A percentile compares a stretch with the other conserved stretches of the same genome.
phyloP scores from a whole-genome alignment of 768 basidiomycete species.

The Amyloporia xantha region DNA sequence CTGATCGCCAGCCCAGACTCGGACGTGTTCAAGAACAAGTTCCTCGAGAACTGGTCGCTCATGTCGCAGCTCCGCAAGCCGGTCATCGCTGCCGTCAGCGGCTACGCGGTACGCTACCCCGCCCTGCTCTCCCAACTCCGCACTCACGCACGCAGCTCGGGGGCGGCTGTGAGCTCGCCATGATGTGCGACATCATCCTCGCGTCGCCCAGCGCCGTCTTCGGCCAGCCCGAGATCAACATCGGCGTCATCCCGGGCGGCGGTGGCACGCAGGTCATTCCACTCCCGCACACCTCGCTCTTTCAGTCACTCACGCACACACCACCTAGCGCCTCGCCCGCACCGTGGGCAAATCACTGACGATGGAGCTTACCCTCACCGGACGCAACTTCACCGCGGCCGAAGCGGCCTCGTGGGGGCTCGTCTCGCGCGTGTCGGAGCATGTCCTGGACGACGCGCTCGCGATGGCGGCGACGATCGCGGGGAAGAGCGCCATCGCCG shows the following conservation, averaged over 20 bases:
- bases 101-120: constrained; percentile 67
- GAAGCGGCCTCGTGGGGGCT: constrained; percentile 89
- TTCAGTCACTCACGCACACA: no score
- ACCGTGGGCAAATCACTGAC: constrained; percentile 87
- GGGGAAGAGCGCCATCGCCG: constrained; percentile 77
- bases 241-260: constrained; percentile 91
- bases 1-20: constrained; percentile 48
- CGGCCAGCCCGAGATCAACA: constrained; percentile 96
- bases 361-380: constrained; percentile 93
- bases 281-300: background rate
- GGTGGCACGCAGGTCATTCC: constrained; percentile 62
- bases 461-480: constrained; percentile 74
- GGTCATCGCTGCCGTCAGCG: constrained; percentile 93
- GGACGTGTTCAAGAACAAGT: constrained; percentile 83
- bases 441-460: constrained; percentile 84
- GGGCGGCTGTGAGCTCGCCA: constrained; percentile 93
- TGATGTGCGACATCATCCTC: constrained; percentile 95
- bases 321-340: constrained; percentile 63
- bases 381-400: constrained; percentile 69
- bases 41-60: constrained; percentile 78
- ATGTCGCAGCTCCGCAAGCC: constrained; percentile 79
- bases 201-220: constrained; percentile 90
- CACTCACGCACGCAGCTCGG: constrained; percentile 57
- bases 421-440: constrained; percentile 70
- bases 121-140: background rate